These are phyloP conservation scores for Ambrosia hybrid DNA, from an alignment of 140 eudicot genomes.

Conservation along the genomic window DNA sequence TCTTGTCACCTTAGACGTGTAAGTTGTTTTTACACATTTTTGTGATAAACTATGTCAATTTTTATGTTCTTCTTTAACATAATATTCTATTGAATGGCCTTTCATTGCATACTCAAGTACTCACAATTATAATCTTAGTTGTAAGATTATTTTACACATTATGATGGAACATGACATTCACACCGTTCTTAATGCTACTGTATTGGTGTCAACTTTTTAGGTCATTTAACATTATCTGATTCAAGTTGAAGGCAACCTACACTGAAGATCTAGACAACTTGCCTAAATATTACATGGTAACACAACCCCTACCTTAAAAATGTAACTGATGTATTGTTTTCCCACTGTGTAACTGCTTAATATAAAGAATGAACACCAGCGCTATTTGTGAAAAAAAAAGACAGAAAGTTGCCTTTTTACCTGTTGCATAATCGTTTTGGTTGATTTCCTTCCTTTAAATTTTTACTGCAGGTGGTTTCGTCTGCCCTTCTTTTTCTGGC, in stretches of 20 bases:
- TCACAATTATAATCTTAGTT: slow-evolving; percentile 69
- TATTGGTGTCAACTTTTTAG: slow-evolving; percentile 71
- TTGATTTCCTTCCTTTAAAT: not conserved
- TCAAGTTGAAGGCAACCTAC: slow-evolving; percentile 63
- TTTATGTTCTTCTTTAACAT: no score
- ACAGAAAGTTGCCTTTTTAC: no score
- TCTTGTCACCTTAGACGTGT: slow-evolving; percentile 40
- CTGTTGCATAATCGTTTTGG: no score
- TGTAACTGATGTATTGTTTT: no score
- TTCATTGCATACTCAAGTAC: slow-evolving; percentile 80
- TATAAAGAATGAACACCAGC: no score
- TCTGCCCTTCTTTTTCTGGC: slow-evolving; percentile 46
- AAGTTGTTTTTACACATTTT: slow-evolving; percentile 20
- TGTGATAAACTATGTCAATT: no score
- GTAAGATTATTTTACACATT: slow-evolving; percentile 59
- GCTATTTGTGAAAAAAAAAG: no score
- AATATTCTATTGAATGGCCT: slow-evolving; percentile 46
- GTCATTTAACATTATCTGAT: slow-evolving; percentile 82
- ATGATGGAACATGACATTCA: slow-evolving; percentile 81
- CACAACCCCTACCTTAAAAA: no score
- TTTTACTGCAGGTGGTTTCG: slow-evolving; percentile 50
- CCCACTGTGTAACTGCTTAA: no score
- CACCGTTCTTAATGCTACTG: slow-evolving; percentile 67
- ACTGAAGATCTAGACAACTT: slow-evolving; percentile 59
- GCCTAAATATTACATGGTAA: slow-evolving; percentile 70